Base-by-base conservation (phyloP, 768 basidiomycete species). In the Hemileccinum rubropunctum region DNA sequence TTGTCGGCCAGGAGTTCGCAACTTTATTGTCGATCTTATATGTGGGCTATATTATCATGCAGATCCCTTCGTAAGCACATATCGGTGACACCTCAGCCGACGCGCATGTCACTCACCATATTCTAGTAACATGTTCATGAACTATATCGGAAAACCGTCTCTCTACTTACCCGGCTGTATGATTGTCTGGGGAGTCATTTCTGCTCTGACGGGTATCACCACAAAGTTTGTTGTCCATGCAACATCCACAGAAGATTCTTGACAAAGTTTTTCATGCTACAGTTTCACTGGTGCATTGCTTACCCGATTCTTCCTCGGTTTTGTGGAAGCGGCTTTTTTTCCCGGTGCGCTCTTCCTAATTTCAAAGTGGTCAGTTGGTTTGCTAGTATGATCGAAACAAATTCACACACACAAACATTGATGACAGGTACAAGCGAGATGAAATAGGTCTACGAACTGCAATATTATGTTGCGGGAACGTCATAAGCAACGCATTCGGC, bases 21-120 rank as follows among this genome's bases (percentile, higher is more conserved):
- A 86, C 86, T 0, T 64, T 88, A 18, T 66, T 89, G 28, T 84
- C 84, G 17, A 80, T 86, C 54, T 74, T 86, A 48, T 86, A 85
- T 56, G 78, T 84, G 34, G 84, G 84, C 26, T 72, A 70, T 52
- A 72, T 74, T 37, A 60, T 70, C 33, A 72, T 73, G 72, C 72
- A 73, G 55, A 60, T 72, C 2, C 71, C 73, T n/a, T 71, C 71
- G 65, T 73, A 48, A 54, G 59, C 27, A n/a, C 33, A 12, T 14
- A 15, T 10, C 39, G n/a, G 32, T 30, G 11, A 33, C n/a, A 8
- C n/a, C 23, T 40, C 30, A 60, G 15, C 26, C 37, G 13, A 35
- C 45, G n/a, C 20, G 12, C 38, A 37, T 13, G 21, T 26, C 1
- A 41, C 18, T 57, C 54, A 50, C 26, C 3, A 49, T 40, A 33